Evolutionary conservation across 208 protist species (phyloP).

Genomic region (Trypanosoma lewisi): DNA sequence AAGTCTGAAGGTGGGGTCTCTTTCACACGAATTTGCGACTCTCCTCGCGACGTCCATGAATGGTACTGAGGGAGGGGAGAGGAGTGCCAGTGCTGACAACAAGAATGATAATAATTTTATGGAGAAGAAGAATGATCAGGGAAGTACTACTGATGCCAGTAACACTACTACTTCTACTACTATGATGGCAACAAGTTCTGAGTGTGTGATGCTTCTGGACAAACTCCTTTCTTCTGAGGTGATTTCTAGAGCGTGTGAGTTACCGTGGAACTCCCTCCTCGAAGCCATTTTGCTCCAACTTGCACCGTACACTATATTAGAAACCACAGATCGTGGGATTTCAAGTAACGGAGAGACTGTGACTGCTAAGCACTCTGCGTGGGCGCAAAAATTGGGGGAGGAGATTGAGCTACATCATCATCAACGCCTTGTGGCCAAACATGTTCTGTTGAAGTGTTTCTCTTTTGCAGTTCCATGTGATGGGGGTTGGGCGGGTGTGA

Average conservation of each 20-base stretch:
- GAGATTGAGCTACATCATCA: slow-evolving; percentile 10
- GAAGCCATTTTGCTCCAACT: slow-evolving; percentile 24
- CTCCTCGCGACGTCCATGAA: not conserved
- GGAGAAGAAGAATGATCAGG: too few species aligned
- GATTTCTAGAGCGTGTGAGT: not conserved
- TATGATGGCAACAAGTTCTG: not conserved
- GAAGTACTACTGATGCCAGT: not conserved
- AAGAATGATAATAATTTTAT: slow-evolving; percentile 4
- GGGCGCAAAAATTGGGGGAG: slow-evolving; percentile 7
- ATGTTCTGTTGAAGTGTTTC: slow-evolving; percentile 18
- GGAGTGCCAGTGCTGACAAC: not conserved
- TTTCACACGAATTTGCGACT: slow-evolving; percentile 16
- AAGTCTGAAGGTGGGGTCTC: not conserved
- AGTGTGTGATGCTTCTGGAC: slow-evolving; percentile 8
- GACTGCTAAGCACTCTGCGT: not conserved
- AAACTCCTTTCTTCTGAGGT: slow-evolving; percentile 13
- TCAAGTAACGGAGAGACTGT: not conserved
- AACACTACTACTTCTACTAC: not conserved
- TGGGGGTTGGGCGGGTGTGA: slow-evolving; percentile 10
- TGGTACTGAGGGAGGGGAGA: not conserved
- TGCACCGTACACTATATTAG: slow-evolving; percentile 12
- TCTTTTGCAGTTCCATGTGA: slow-evolving; percentile 5
- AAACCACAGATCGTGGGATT: not conserved
- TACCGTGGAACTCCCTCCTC: slow-evolving; percentile 18
- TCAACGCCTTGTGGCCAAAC: slow-evolving; percentile 13